These are phyloP conservation scores for Nakaseomyces sp. DNA, from an alignment of 1,139 yeast genomes.

Conservation along the genomic window DNA sequence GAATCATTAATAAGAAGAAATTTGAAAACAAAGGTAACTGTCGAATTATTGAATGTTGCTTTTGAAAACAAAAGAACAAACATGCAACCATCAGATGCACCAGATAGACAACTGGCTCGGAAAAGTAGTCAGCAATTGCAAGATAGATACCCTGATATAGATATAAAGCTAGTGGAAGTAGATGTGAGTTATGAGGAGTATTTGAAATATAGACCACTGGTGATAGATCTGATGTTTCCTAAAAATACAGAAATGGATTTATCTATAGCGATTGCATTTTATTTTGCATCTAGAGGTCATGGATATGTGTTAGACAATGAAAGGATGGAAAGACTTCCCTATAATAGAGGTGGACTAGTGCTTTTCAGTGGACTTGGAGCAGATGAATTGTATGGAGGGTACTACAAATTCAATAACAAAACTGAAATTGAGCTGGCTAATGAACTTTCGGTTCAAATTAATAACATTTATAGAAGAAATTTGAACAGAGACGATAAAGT, in stretches of 20 bases:
- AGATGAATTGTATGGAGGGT: slow-evolving; percentile 91
- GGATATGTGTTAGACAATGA: slow-evolving; percentile 30
- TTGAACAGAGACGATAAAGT: slow-evolving; percentile 89
- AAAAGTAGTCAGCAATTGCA: slow-evolving; percentile 50
- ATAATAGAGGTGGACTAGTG: slow-evolving; percentile 53
- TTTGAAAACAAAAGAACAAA: slow-evolving; percentile 85
- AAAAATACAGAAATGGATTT: slow-evolving; percentile 88
- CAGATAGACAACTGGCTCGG: slow-evolving; percentile 69
- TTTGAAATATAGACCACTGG: slow-evolving; percentile 42
- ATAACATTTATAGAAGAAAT: slow-evolving; percentile 67
- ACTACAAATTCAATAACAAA: slow-evolving; percentile 40
- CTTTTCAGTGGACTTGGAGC: slow-evolving; percentile 94
- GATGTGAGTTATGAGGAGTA: slow-evolving; percentile 67
- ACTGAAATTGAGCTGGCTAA: slow-evolving; percentile 32
- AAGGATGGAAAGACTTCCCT: slow-evolving; percentile 20
- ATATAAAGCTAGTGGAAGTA: slow-evolving; percentile 51
- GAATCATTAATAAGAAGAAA: slow-evolving; percentile 14
- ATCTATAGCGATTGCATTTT: slow-evolving; percentile 89
- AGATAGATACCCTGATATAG: slow-evolving; percentile 32
- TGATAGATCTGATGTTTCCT: slow-evolving; percentile 66
- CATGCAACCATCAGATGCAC: slow-evolving; percentile 52
- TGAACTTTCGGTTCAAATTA: slow-evolving; percentile 63
- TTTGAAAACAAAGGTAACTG: slow-evolving; percentile 22
- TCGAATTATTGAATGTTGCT: slow-evolving; percentile 88
- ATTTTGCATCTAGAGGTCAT: slow-evolving; percentile 67